These are phyloP conservation scores for Mesembryanthemum crystallinum DNA, from an alignment of 148 eudicot genomes.

Conservation along the genomic window DNA sequence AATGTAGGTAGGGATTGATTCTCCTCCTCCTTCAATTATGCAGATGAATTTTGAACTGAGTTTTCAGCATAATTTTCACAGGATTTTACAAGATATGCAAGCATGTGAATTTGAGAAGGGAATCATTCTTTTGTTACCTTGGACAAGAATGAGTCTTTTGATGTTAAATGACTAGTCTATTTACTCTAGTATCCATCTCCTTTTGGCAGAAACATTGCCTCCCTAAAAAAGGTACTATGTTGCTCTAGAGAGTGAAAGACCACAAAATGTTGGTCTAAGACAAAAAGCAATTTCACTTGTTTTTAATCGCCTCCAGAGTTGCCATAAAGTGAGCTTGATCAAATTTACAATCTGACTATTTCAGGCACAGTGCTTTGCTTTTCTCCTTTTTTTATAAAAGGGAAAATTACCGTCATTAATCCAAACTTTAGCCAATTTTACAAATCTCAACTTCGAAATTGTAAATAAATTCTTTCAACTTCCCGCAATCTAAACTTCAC, in stretches of 20 bases:
- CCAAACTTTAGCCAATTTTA: too few species aligned
- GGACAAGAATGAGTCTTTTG: slow-evolving; percentile 5
- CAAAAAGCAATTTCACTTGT: not conserved
- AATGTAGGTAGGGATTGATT: too few species aligned
- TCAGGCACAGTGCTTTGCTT: not conserved
- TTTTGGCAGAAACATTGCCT: not conserved
- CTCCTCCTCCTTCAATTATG: too few species aligned
- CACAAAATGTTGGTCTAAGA: not conserved
- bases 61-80: not conserved
- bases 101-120: not conserved
- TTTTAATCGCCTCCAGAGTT: not conserved
- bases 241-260: not conserved
- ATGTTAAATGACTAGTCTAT: slow-evolving; percentile 2
- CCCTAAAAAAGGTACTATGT: not conserved
- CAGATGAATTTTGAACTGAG: too few species aligned
- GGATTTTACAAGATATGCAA: not conserved
- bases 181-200: not conserved
- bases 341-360: not conserved
- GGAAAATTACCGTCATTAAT: too few species aligned
- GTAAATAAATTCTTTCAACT: too few species aligned
- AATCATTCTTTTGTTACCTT: not conserved
- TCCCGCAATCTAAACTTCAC: too few species aligned
- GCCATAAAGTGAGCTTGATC: not conserved
- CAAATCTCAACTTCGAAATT: too few species aligned
- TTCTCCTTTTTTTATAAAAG: not conserved